Evolutionary conservation across 768 basidiomycete species (phyloP).

Genomic region (Tylopilus felleus): DNA sequence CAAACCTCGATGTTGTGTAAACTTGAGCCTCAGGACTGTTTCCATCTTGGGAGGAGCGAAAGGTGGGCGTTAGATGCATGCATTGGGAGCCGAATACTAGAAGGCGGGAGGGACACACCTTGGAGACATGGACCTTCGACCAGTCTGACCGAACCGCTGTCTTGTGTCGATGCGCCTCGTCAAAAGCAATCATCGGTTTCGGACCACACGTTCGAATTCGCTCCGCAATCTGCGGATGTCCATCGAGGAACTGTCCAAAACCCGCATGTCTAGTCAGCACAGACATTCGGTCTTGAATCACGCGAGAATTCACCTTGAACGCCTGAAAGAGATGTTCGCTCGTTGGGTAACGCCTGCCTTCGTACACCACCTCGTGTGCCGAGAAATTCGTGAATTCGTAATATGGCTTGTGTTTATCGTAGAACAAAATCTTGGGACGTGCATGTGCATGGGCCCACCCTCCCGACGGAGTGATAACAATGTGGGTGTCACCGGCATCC

Average conservation of each 20-base stretch:
- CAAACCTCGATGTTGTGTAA: slow-evolving; percentile 62
- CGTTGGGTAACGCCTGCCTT: slow-evolving; percentile 64
- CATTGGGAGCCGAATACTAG: not conserved
- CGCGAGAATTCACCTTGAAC: slow-evolving; percentile 52
- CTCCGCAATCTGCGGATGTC: slow-evolving; percentile 61
- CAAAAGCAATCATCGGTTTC: slow-evolving; percentile 58
- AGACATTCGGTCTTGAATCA: not conserved
- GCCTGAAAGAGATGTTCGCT: slow-evolving; percentile 79
- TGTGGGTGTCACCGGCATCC: slow-evolving; percentile 29
- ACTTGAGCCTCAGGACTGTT: slow-evolving; percentile 58
- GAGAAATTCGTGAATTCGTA: slow-evolving; percentile 78
- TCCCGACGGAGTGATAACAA: slow-evolving; percentile 22
- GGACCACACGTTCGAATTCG: slow-evolving; percentile 64
- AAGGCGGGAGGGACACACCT: slow-evolving; percentile 36
- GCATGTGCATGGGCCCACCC: slow-evolving; percentile 25
- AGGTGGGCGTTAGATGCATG: not conserved
- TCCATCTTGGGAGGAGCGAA: slow-evolving; percentile 50
- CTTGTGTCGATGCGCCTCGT: slow-evolving; percentile 65
- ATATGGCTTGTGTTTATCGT: slow-evolving; percentile 60
- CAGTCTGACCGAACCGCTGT: slow-evolving; percentile 61
- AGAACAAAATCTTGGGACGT: slow-evolving; percentile 47
- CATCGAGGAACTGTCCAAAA: slow-evolving; percentile 50
- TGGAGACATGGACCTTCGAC: slow-evolving; percentile 61
- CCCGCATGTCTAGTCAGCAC: slow-evolving; percentile 1
- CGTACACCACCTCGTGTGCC: slow-evolving; percentile 59